A percentile compares a stretch with the other conserved stretches of the same genome.
phyloP scores from a whole-genome alignment of 1,284 basidiomycete genomes.

The Rhodofomes roseus region DNA sequence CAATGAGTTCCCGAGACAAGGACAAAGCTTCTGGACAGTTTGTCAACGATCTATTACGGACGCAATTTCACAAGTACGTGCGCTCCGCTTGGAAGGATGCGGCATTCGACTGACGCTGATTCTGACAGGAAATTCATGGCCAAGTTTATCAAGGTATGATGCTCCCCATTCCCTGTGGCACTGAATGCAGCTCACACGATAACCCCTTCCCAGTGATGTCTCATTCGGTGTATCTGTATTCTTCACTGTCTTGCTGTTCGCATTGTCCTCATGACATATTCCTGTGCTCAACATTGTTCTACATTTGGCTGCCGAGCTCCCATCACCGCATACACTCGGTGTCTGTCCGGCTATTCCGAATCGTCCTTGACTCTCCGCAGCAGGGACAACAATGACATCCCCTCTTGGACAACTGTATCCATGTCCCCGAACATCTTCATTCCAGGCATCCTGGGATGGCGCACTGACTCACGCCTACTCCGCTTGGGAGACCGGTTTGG shows the following conservation, averaged over 20 bases:
- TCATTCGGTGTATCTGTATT: background rate
- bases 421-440: background rate
- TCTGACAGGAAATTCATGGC: slow-evolving; percentile 67
- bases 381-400: background rate
- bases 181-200: background rate
- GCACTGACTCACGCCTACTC: background rate
- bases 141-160: slow-evolving; percentile 68
- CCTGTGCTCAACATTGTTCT: background rate
- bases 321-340: background rate
- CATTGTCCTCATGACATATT: background rate
- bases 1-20: slow-evolving; percentile 64
- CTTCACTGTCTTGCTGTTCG: background rate
- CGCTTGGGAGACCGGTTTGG: background rate
- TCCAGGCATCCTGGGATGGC: background rate
- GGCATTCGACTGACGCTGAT: slow-evolving; percentile 10
- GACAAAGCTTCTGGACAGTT: slow-evolving; percentile 76
- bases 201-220: background rate
- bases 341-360: background rate
- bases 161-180: background rate
- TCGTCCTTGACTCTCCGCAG: background rate
- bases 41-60: slow-evolving; percentile 89
- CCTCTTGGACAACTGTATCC: background rate
- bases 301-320: background rate
- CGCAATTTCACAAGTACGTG: slow-evolving; percentile 86
- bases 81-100: background rate